Conservation (phyloP, 305 asterid species). For the Andrographis paniculata region DNA sequence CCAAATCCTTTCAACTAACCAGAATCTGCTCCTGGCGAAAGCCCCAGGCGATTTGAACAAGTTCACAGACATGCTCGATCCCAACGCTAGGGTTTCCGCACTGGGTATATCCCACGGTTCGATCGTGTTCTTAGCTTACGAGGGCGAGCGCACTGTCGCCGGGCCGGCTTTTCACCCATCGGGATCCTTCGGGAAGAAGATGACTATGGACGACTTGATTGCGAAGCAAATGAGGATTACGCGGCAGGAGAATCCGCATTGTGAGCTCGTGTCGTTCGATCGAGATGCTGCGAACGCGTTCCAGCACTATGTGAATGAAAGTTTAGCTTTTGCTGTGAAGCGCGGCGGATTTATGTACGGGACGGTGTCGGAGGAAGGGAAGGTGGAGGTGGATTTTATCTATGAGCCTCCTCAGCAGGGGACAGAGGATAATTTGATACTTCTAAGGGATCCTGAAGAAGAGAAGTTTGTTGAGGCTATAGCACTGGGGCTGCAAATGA, state of each 20-base stretch:
- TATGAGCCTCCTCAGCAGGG: slow-evolving; percentile 95
- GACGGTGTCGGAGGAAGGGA: slow-evolving; percentile 67
- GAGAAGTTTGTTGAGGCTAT: slow-evolving; percentile 73
- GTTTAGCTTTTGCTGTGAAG: slow-evolving; percentile 77
- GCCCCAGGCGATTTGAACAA: slow-evolving; percentile 43
- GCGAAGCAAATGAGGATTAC: slow-evolving; percentile 91
- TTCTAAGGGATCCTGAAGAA: slow-evolving; percentile 64
- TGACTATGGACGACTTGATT: slow-evolving; percentile 94
- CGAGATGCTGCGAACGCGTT: slow-evolving; percentile 86
- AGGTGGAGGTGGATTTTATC: slow-evolving; percentile 77
- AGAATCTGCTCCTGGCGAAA: slow-evolving; percentile 74
- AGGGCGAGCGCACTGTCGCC: slow-evolving; percentile 74
- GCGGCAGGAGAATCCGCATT: slow-evolving; percentile 85
- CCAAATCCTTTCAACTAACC: slow-evolving; percentile 77
- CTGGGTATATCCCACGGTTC: slow-evolving; percentile 70
- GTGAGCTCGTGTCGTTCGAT: slow-evolving; percentile 86
- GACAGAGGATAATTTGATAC: slow-evolving; percentile 53
- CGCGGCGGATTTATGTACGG: slow-evolving; percentile 93
- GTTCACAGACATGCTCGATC: slow-evolving; percentile 68
- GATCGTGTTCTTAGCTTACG: slow-evolving; percentile 64
- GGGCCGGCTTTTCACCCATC: slow-evolving; percentile 67
- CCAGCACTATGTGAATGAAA: slow-evolving; percentile 89
- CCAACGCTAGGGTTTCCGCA: slow-evolving; percentile 34
- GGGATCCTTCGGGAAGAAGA: slow-evolving; percentile 91
- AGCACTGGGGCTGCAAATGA: slow-evolving; percentile 78